Evolutionary conservation across 345 rosid species (phyloP).

Genomic region (Gossypium australe): DNA sequence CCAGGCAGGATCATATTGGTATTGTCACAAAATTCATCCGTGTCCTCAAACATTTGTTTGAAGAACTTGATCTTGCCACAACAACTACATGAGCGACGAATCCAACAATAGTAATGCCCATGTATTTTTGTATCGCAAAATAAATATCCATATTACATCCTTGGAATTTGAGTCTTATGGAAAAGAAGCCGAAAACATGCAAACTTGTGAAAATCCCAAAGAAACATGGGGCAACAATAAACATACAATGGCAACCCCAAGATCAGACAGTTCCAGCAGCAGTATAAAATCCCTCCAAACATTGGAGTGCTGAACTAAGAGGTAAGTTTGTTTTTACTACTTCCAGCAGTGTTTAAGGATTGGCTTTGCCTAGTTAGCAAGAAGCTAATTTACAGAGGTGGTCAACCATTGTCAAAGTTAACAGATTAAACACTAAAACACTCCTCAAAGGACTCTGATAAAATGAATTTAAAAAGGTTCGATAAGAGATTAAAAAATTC

Average conservation of each 20-base stretch:
- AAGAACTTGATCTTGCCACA: too few relatives aligned
- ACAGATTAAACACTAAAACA: neutral
- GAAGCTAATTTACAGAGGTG: neutral
- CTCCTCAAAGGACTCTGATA: neutral
- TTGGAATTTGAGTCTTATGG: neutral
- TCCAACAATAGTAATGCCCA: too few relatives aligned
- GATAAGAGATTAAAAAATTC: constrained; percentile 1
- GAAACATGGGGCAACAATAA: neutral
- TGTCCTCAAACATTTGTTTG: too few relatives aligned
- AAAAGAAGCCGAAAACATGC: neutral
- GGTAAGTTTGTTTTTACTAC: neutral
- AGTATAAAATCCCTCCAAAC: neutral
- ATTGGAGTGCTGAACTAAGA: neutral
- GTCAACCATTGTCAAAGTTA: neutral
- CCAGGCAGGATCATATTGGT: constrained; percentile 80
- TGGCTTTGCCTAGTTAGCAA: neutral
- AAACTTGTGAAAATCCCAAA: neutral
- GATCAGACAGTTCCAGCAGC: neutral
- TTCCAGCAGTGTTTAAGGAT: constrained; percentile 1
- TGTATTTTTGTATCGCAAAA: too few relatives aligned
- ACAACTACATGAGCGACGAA: too few relatives aligned
- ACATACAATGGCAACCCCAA: neutral
- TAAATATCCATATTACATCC: too few relatives aligned
- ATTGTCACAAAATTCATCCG: constrained; percentile 72
- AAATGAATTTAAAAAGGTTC: neutral